Conservation (phyloP, 805 yeast genomes). For the Priceomyces carsonii region DNA sequence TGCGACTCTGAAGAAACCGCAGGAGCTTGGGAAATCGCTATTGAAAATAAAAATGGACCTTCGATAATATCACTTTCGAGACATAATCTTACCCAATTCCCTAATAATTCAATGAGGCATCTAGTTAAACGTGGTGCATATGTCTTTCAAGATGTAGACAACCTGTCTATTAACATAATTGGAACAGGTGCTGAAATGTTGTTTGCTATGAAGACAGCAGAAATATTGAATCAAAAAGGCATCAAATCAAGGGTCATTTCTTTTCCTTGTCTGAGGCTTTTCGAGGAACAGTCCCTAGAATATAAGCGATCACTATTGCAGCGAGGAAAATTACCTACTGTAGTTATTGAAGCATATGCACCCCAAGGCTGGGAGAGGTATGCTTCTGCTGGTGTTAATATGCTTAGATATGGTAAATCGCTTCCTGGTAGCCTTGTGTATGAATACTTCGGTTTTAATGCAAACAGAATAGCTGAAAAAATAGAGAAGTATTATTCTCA, state of each 20-base stretch:
- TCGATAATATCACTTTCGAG: slow-evolving; percentile 26
- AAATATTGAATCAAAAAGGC: slow-evolving; percentile 20
- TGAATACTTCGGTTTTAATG: slow-evolving; percentile 29
- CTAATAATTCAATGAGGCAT: slow-evolving; percentile 17
- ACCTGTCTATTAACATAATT: slow-evolving; percentile 21
- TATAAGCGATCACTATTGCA: slow-evolving; percentile 23
- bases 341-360: slow-evolving; percentile 35
- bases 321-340: slow-evolving; percentile 24
- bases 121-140: slow-evolving; percentile 27
- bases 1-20: slow-evolving; percentile 54
- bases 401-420: slow-evolving; percentile 34
- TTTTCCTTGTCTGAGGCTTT: slow-evolving; percentile 31
- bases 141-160: slow-evolving; percentile 17
- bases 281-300: slow-evolving; percentile 25
- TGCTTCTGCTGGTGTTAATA: slow-evolving; percentile 33
- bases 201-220: slow-evolving; percentile 27
- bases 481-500: slow-evolving; percentile 21
- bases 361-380: slow-evolving; percentile 37
- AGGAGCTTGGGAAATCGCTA: slow-evolving; percentile 42
- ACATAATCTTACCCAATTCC: slow-evolving; percentile 24
- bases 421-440: slow-evolving; percentile 32
- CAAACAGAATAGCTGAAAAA: slow-evolving; percentile 22
- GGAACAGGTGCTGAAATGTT: slow-evolving; percentile 28
- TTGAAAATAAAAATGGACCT: slow-evolving; percentile 18
- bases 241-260: slow-evolving; percentile 23